Percentiles rank a stretch among this genome's conserved stretches.
These are phyloP conservation scores for Nicotiana benthamiana DNA, from an alignment of 257 asterid genomes.

Conservation along the genomic window DNA sequence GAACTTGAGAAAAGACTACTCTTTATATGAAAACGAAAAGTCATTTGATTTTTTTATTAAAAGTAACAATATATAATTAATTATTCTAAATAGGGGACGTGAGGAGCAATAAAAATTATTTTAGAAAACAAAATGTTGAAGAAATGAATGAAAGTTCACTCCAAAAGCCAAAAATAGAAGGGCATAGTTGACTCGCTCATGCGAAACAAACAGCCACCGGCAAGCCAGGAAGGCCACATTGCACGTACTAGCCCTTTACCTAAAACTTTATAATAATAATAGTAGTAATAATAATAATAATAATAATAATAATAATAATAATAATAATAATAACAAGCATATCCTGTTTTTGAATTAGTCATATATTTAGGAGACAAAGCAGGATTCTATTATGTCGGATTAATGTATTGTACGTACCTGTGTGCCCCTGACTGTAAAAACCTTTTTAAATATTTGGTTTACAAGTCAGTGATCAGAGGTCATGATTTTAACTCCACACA, in stretches of 20 bases:
- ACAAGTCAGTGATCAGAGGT: neutral
- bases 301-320: neutral
- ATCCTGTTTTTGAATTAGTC: neutral
- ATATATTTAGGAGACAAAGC: neutral
- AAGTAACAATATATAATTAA: neutral
- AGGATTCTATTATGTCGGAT: neutral
- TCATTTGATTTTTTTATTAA: neutral
- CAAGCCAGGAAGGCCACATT: neutral
- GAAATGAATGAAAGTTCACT: neutral
- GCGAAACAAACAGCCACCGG: neutral
- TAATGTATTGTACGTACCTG: neutral
- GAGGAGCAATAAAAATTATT: neutral
- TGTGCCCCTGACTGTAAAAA: neutral
- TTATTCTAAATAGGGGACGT: neutral
- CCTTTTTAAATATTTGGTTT: neutral
- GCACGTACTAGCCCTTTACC: neutral
- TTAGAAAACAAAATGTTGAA: neutral
- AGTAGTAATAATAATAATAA: neutral
- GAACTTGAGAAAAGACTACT: neutral
- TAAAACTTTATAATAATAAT: neutral
- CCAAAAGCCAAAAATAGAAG: conserved; percentile 5
- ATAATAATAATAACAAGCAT: neutral
- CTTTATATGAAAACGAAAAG: neutral
- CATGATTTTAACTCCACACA: neutral
- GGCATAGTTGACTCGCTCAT: conserved; percentile 3